These are phyloP conservation scores for Phyllosticta paracitricarpa DNA, from an alignment of 2,329 filamentous ascomycete genomes.

Conservation along the genomic window DNA sequence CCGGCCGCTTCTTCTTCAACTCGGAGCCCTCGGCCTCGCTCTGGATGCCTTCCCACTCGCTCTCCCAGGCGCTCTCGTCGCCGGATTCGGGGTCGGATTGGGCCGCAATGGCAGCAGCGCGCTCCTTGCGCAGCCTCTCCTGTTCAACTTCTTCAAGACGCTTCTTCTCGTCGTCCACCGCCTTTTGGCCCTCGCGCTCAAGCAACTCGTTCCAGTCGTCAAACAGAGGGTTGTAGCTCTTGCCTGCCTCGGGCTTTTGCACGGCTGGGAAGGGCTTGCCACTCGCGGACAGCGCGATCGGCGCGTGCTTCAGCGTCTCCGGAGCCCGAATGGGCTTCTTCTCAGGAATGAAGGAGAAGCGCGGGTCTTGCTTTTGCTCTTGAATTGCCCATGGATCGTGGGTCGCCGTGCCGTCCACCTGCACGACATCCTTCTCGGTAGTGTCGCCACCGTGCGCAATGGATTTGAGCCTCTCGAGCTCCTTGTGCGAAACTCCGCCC, in stretches of 20 bases:
- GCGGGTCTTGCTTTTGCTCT: conserved; percentile 39
- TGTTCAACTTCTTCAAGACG: conserved; percentile 57
- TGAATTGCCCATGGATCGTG: conserved; percentile 72
- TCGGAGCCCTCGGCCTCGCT: conserved; percentile 40
- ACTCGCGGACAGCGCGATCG: conserved; percentile 71
- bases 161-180: conserved; percentile 66
- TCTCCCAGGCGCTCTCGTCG: conserved; percentile 91
- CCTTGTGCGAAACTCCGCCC: conserved; percentile 68
- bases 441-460: conserved; percentile 65
- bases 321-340: conserved; percentile 60
- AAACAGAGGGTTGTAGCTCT: conserved; percentile 87
- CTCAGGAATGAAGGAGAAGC: conserved; percentile 58
- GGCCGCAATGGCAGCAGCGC: conserved; percentile 61
- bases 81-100: conserved; percentile 69
- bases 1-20: conserved; percentile 61
- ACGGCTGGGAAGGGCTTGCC: conserved; percentile 75
- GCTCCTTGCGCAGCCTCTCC: conserved; percentile 57
- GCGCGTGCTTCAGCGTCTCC: conserved; percentile 61
- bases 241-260: conserved; percentile 66
- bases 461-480: conserved; percentile 65
- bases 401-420: conserved; percentile 46
- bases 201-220: conserved; percentile 75
- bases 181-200: conserved; percentile 64
- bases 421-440: conserved; percentile 35
- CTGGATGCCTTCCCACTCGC: conserved; percentile 54